These are phyloP conservation scores for Phascolomyces articulosus DNA, from an alignment of 371 early-diverging fungal species.

Conservation along the genomic window DNA sequence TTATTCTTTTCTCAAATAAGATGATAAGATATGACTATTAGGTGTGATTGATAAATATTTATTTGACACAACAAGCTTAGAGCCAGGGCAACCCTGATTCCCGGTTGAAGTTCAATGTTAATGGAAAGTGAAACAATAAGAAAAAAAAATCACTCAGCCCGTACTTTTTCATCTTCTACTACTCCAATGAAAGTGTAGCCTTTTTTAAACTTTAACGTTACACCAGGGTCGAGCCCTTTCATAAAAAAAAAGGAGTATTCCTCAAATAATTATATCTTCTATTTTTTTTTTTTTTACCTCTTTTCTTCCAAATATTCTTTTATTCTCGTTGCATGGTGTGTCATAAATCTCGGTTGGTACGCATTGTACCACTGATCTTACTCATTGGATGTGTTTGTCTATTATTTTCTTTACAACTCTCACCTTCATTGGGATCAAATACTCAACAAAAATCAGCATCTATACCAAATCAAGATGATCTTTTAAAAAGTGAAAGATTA, in stretches of 20 bases:
- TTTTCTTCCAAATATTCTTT: not conserved
- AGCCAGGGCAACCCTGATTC: no score
- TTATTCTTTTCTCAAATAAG: no score
- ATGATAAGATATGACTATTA: no score
- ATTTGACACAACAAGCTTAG: no score
- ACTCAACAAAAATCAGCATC: not conserved
- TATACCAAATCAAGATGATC: not conserved
- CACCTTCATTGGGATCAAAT: not conserved
- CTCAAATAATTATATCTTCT: no score
- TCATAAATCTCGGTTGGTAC: constrained; percentile 1
- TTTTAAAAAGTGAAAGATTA: not conserved
- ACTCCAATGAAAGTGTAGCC: not conserved
- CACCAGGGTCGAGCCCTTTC: constrained; percentile 3
- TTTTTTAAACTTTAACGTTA: not conserved
- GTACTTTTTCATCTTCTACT: not conserved
- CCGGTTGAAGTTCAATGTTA: no score
- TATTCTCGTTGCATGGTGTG: not conserved
- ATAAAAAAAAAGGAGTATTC: not conserved
- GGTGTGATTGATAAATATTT: no score
- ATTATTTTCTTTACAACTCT: not conserved
- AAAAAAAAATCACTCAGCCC: not conserved
- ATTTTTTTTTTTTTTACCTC: not conserved
- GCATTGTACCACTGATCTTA: not conserved
- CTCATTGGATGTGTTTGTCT: not conserved
- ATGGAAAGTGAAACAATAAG: not conserved